These are phyloP conservation scores for Saxophila tyrrhenica DNA, from an alignment of 495 filamentous ascomycete species.

Conservation along the genomic window DNA sequence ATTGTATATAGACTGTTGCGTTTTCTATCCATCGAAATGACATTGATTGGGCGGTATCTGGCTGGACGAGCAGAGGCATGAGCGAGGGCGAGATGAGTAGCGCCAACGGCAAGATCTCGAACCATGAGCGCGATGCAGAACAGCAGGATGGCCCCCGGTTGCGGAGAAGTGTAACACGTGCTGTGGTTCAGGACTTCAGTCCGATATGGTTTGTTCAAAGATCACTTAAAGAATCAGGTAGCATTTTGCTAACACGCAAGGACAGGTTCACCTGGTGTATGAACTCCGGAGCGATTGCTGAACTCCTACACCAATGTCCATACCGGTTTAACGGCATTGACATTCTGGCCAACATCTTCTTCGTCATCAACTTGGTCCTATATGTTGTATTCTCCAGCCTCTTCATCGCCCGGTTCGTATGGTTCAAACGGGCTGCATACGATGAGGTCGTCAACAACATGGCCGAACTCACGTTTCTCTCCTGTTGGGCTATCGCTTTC, in stretches of 20 bases:
- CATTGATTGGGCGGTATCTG: no score
- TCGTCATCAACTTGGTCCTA: not conserved
- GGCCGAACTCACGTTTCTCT: not conserved
- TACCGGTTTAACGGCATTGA: slow-evolving; percentile 4
- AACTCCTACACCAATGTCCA: slow-evolving; percentile 7
- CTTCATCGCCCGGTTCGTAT: slow-evolving; percentile 2
- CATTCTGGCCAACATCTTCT: slow-evolving; percentile 6
- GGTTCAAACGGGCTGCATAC: not conserved
- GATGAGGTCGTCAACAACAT: not conserved
- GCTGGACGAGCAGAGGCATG: not conserved
- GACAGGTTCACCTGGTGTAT: slow-evolving; percentile 12
- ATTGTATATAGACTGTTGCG: no score
- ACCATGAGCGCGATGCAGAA: not conserved
- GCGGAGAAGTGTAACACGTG: not conserved
- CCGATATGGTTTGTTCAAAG: slow-evolving; percentile 2
- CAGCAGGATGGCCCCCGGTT: not conserved
- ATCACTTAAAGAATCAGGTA: not conserved
- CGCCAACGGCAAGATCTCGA: not conserved
- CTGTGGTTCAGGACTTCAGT: slow-evolving; percentile 8
- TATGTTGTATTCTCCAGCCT: slow-evolving; percentile 4
- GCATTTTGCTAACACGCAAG: not conserved
- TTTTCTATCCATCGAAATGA: no score
- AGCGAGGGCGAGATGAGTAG: not conserved
- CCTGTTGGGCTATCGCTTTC: slow-evolving; percentile 4
- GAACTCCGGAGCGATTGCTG: slow-evolving; percentile 4